Conservation (phyloP, 345 rosid genomes). For the Ceriops decandra region DNA sequence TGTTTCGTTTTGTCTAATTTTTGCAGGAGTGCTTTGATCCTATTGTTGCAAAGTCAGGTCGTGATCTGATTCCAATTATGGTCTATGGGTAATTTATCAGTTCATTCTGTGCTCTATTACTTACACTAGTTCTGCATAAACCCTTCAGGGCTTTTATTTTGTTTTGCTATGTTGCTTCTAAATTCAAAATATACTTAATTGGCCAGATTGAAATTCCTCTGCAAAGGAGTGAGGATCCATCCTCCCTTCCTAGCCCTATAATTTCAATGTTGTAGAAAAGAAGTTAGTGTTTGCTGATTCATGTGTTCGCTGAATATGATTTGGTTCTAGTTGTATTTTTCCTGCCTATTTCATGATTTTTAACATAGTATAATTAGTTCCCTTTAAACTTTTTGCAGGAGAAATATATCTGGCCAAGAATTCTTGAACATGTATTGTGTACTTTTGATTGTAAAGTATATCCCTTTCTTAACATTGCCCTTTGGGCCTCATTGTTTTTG, state of each 20-base stretch:
- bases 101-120: neutral
- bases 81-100: slow-evolving; percentile 71
- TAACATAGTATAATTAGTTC: neutral
- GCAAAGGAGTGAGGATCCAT: neutral
- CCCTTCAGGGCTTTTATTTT: neutral
- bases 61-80: slow-evolving; percentile 97
- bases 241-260: too few species aligned
- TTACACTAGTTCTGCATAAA: neutral
- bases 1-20: slow-evolving; percentile 12
- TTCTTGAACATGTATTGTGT: slow-evolving; percentile 88
- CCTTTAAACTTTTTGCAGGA: slow-evolving; percentile 48
- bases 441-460: slow-evolving; percentile 72
- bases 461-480: neutral
- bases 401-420: slow-evolving; percentile 95
- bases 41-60: slow-evolving; percentile 73
- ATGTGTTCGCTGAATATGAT: neutral
- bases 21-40: slow-evolving; percentile 95
- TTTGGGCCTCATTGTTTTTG: neutral
- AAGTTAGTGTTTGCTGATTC: too few species aligned
- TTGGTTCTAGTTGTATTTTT: neutral
- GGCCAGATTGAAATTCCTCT: neutral
- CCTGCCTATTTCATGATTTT: neutral
- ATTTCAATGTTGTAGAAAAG: too few species aligned
- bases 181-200: neutral
- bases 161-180: neutral